Evolutionary conservation across 148 eudicot genomes (phyloP), one percentile per base, ranked within the genome.

Genomic region (Vaccinium myrtillus): DNA sequence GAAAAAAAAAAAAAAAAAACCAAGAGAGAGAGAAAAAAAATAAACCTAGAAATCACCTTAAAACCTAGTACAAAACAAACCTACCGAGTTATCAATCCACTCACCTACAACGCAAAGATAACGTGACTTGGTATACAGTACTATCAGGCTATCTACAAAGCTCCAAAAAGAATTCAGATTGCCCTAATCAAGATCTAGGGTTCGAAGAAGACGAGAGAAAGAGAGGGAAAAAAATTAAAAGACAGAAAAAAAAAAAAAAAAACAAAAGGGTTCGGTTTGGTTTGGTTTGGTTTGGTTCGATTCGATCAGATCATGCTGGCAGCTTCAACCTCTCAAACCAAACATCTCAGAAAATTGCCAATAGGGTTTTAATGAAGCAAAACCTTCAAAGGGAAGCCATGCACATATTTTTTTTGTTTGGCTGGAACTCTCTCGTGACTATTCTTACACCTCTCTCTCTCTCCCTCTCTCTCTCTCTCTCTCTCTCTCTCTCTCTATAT

Each of bases 211-310:
- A 18, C 25, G 10, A 78, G 14, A 78, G 13, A 23, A 2, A 14
- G 1, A 14, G 5, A n/a, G 7, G 50, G 1, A 1, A 51, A 19
- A 25, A 27, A 65, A 53, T 43, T 69, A 77, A 49, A 14, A 48
- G 49, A 50, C 11, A 51, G 18, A 12, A 3, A 12, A 3, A 51
- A 30, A 5, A 36, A 30, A 14, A 51, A 8, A 12, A 3, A 12
- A 3, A 51, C 16, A 5, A 36, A 30, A 14, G 46, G 81, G 71
- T 63, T 59, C 27, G 80, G 88, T 88, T 89, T 86, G 89, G 88
- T 89, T 89, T 86, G 89, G 88, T 89, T 89, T 89, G 86, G 89
- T 88, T 89, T 86, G 91, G 89, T 89, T 89, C 88, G 86, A 78
- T 80, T 87, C 85, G 87, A 78, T 80, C 89, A 88, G 89, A 88